Evolutionary conservation across 192 early-diverging fungal species (phyloP), one percentile per base, ranked within the genome.

Genomic region (Mortierella claussenii): DNA sequence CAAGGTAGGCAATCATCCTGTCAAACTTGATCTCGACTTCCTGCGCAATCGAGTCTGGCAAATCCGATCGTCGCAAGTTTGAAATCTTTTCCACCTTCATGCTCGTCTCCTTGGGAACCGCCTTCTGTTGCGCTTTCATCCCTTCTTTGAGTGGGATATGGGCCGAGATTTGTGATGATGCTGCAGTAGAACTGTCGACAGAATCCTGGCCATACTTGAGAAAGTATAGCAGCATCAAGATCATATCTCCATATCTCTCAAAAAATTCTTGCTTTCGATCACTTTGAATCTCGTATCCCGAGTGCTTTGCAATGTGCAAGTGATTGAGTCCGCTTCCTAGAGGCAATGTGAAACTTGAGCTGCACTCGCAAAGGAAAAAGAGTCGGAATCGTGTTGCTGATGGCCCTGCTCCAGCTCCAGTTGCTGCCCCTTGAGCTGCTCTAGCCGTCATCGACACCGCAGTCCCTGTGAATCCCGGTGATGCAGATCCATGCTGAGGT

Each of bases 271-370:
- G 53, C 26, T 61, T 30, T 18, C 64, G 32, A 10, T 42, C 59
- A 1, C 58, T 63, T 8, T 76, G 64, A 21, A 66, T 55, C 4
- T 31, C 52, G 26, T 76, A 76, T 47, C 73, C 73, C 0, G 34
- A n/a, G 47, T 76, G 73, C 28, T 76, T 76, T n/a, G 73, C 73
- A 34, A 76, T 76, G 18, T 76, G 73, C 12, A 76, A 44, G 31
- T 76, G 73, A 30, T 76, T 76, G 24, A 76, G 40, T 49, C 65
- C 73, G 21, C 73, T 76, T 21, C 73, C 73, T 18, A 76, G 55
- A 18, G 73, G 73, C 9, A 67, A 34, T 18, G 73, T 67, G 47
- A 76, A 76, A 31, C 64, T 67, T 7, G 52, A 27, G 17, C 73
- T 76, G 24, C 73, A 76, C 21, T 76, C 73, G 24, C 73, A 76